Evolutionary conservation across 2,329 filamentous ascomycete species (phyloP).

Genomic region (Penicillium sp.): DNA sequence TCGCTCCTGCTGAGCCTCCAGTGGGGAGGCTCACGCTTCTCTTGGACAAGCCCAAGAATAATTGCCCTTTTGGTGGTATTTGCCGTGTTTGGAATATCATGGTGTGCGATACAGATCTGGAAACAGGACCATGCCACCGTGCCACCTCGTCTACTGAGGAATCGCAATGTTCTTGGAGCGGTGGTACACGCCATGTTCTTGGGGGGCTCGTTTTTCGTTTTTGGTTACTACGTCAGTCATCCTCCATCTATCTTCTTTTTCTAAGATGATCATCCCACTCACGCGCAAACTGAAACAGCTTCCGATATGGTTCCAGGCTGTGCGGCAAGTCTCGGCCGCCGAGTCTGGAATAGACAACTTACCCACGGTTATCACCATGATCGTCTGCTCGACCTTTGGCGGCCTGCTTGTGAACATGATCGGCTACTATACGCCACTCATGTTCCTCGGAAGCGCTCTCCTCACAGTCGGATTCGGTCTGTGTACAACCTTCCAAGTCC

Average conservation of each 20-base stretch:
- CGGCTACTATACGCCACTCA: slow-evolving; percentile 39
- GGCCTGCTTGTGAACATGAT: slow-evolving; percentile 27
- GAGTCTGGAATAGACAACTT: slow-evolving; percentile 35
- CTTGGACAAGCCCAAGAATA: slow-evolving; percentile 42
- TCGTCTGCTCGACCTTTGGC: slow-evolving; percentile 27
- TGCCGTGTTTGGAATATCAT: slow-evolving; percentile 42
- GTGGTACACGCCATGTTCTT: slow-evolving; percentile 40
- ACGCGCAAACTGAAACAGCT: slow-evolving; percentile 21
- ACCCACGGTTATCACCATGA: slow-evolving; percentile 30
- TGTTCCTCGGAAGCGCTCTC: slow-evolving; percentile 27
- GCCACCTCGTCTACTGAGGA: slow-evolving; percentile 40
- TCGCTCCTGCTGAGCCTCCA: slow-evolving; percentile 46
- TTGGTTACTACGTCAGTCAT: slow-evolving; percentile 40
- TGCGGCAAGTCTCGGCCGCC: slow-evolving; percentile 29
- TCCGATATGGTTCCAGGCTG: slow-evolving; percentile 41
- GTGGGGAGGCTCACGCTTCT: slow-evolving; percentile 41
- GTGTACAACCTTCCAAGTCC: slow-evolving; percentile 30
- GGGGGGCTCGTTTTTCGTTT: slow-evolving; percentile 40
- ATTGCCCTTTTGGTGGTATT: slow-evolving; percentile 47
- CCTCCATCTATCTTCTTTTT: no score
- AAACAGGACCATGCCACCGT: slow-evolving; percentile 41
- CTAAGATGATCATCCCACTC: neutral
- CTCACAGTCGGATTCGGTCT: slow-evolving; percentile 32
- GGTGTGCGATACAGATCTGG: slow-evolving; percentile 35
- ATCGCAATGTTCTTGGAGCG: slow-evolving; percentile 40